These are phyloP conservation scores for Sclerotinia minor DNA, from an alignment of 2,329 filamentous ascomycete species.

Conservation along the genomic window DNA sequence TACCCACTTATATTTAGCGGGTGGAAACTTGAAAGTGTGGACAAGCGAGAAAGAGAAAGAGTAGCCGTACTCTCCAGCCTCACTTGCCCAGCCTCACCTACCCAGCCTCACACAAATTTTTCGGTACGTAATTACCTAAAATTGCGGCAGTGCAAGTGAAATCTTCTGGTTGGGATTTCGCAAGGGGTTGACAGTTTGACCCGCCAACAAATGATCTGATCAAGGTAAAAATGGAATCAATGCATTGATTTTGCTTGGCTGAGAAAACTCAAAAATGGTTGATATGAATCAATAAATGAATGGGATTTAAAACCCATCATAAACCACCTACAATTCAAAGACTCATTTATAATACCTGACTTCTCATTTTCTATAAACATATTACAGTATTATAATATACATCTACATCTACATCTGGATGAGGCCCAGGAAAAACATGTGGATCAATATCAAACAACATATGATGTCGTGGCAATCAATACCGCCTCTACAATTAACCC, in stretches of 20 bases:
- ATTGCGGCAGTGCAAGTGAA: not conserved
- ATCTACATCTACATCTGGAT: not conserved
- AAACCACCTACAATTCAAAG: no score
- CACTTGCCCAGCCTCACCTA: not conserved
- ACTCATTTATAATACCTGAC: not conserved
- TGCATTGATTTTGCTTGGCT: not conserved
- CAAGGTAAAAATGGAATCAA: not conserved
- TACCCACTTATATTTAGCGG: not conserved
- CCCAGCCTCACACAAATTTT: no score
- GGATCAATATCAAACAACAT: slow-evolving; percentile 1
- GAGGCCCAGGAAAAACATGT: slow-evolving; percentile 13
- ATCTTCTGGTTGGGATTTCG: not conserved
- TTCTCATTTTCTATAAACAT: not conserved
- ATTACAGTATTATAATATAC: no score
- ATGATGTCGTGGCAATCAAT: slow-evolving; percentile 23
- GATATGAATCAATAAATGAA: not conserved
- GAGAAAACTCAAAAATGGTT: not conserved
- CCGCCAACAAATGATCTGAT: slow-evolving; percentile 11
- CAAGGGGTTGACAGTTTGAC: not conserved
- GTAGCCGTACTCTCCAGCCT: not conserved
- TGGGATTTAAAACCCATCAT: no score
- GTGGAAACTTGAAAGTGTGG: no score
- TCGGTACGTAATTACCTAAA: no score
- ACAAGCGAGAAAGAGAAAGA: not conserved
- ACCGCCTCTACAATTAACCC: slow-evolving; percentile 5